These are phyloP conservation scores for Chamaecyparis obtusa DNA, from an alignment of 75 land plant genomes.

Conservation along the genomic window DNA sequence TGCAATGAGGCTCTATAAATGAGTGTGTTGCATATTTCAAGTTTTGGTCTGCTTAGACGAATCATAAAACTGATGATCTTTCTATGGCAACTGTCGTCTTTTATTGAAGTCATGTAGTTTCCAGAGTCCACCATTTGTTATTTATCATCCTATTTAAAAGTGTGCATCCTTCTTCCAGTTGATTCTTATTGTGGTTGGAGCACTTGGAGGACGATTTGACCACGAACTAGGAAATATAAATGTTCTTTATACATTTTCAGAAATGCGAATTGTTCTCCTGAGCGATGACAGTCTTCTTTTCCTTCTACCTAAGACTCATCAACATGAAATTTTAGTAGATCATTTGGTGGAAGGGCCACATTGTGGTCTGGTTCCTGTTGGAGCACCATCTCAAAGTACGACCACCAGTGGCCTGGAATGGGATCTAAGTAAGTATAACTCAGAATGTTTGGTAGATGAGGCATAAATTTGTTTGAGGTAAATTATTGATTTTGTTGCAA, in stretches of 20 bases:
- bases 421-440: conserved; percentile 69
- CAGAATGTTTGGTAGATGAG: background rate
- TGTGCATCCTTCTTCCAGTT: conserved; percentile 38
- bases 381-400: conserved; percentile 65
- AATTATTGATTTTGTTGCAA: too few relatives aligned
- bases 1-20: background rate
- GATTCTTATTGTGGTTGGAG: conserved; percentile 81
- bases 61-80: background rate
- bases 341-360: conserved; percentile 81
- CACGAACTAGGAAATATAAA: conserved; percentile 93
- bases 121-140: background rate
- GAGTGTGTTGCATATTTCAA: background rate
- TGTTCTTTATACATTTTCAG: conserved; percentile 62
- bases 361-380: conserved; percentile 91
- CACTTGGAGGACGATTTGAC: conserved; percentile 95
- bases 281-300: conserved; percentile 77
- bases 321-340: conserved; percentile 68
- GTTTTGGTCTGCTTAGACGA: background rate
- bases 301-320: conserved; percentile 68
- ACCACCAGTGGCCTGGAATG: conserved; percentile 93
- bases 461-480: background rate
- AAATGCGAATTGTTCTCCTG: conserved; percentile 66
- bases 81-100: too few relatives aligned
- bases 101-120: too few relatives aligned
- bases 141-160: background rate